These are phyloP conservation scores for Saccharomyces hybrid DNA, from an alignment of 1,139 yeast species.

Conservation along the genomic window DNA sequence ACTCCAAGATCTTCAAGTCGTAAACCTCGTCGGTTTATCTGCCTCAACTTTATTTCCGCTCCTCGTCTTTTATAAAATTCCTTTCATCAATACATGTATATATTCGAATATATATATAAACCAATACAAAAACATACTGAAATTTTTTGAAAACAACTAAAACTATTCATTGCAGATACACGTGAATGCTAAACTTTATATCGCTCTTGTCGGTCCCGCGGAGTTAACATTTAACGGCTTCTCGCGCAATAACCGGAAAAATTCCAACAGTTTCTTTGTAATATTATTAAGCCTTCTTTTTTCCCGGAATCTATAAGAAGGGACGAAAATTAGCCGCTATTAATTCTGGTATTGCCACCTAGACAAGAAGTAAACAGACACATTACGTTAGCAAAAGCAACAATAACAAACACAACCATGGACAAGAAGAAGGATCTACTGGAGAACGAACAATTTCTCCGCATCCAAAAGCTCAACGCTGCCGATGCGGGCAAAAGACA, in stretches of 20 bases:
- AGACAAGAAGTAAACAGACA: not conserved
- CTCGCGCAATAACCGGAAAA: not conserved
- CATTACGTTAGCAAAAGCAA: not conserved
- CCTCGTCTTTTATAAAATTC: not conserved
- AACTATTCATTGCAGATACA: not conserved
- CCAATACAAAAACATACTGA: not conserved
- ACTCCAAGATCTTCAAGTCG: slow-evolving; percentile 30
- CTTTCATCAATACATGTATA: not conserved
- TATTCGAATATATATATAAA: not conserved
- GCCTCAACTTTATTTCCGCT: not conserved
- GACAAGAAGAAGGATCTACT: slow-evolving; percentile 9
- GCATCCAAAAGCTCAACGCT: slow-evolving; percentile 15
- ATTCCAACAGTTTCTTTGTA: not conserved
- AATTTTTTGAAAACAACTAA: not conserved
- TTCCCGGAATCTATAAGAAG: slow-evolving; percentile 1
- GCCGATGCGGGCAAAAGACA: slow-evolving; percentile 8
- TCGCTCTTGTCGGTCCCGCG: not conserved
- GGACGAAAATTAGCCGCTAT: not conserved
- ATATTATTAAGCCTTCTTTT: not conserved
- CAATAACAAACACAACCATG: slow-evolving; percentile 4
- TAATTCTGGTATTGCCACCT: not conserved
- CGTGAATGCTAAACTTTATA: slow-evolving; percentile 4
- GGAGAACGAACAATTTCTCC: slow-evolving; percentile 14
- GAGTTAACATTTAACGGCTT: not conserved
- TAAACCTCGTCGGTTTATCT: not conserved